Percentiles rank a stretch among this genome's conserved stretches.
Conservation (phyloP, 345 rosid species). For the Capsella bursapastoris region DNA sequence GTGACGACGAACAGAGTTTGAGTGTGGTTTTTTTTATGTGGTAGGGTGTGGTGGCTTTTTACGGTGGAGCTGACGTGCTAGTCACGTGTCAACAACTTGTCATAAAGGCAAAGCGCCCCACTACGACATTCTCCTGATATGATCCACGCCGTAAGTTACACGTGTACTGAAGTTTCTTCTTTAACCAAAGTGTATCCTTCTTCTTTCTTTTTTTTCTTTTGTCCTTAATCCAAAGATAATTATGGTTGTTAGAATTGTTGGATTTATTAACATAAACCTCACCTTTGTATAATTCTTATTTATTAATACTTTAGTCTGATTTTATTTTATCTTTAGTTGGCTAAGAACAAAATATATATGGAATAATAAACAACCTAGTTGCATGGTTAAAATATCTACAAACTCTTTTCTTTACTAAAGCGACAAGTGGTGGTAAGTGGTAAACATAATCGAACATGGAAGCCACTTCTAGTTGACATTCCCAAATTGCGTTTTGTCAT, state of each 20-base stretch:
- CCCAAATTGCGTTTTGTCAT: constrained; percentile 21
- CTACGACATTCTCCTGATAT: neutral
- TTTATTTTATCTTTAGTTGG: no score
- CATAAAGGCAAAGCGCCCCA: no score
- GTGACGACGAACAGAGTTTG: neutral
- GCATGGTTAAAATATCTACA: no score
- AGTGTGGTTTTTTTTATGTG: neutral
- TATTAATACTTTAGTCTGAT: no score
- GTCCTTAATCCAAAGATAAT: neutral
- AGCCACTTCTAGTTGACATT: constrained; percentile 49
- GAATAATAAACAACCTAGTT: no score
- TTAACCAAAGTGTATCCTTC: neutral
- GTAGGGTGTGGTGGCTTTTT: neutral
- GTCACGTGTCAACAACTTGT: neutral
- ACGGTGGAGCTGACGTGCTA: constrained; percentile 5
- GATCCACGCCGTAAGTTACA: constrained; percentile 2
- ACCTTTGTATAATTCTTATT: no score
- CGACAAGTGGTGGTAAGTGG: constrained; percentile 37
- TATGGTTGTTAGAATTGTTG: no score
- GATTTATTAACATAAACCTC: neutral
- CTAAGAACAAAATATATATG: no score
- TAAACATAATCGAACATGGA: constrained; percentile 60
- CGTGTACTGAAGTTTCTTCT: neutral
- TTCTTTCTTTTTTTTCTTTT: neutral
- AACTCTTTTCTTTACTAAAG: no score